Evolutionary conservation across 805 yeast genomes (phyloP), one percentile per base, ranked within the genome.

Genomic region (Saccharomycopsis sp.): DNA sequence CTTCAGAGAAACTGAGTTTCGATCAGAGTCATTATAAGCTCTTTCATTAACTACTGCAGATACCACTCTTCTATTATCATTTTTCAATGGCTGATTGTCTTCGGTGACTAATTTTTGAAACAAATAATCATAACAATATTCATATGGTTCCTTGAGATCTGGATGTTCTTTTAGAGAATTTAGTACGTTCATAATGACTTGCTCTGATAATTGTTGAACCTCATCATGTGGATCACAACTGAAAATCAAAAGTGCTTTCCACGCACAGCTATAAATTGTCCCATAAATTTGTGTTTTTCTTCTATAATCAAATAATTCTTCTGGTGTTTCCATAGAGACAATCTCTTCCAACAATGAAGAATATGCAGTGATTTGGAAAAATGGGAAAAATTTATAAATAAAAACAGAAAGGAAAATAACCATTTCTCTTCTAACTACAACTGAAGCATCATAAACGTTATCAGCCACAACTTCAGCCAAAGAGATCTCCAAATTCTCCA

Each of bases 171-270:
- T 67, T 67, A 44, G 65, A 58, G 54, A 68, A 64, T 8, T 57
- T 57, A 27, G 65, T 56, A 28, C 57, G 41, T 33, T 66, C 48
- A 1, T 65, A 16, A 50, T 44, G 16, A 50, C 47, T 27, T 41
- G 47, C 28, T 50, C 51, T 5, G 53, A 21, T 11, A 44, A 14
- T 23, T 45, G 74, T 47, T 75, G 77, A 4, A 89, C 88, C 60
- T 87, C 95, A 28, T 74, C 64, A 60, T 83, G 93, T 0, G 97
- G 96, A 61, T 93, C 98, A 52, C 83, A 88, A 1, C 95, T 75
- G 23, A 87, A 62, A 22, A 86, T 78, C 38, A 93, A 66, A 27
- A 90, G 60, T 0, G 90, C 79, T 53, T 87, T 85, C 96, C 97
- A 93, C 6, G 83, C 76, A 1, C 95, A 83, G 44, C 86, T 75